These are phyloP conservation scores for Plenodomus tracheiphilus DNA, from an alignment of 2,329 filamentous ascomycete genomes.

Conservation along the genomic window DNA sequence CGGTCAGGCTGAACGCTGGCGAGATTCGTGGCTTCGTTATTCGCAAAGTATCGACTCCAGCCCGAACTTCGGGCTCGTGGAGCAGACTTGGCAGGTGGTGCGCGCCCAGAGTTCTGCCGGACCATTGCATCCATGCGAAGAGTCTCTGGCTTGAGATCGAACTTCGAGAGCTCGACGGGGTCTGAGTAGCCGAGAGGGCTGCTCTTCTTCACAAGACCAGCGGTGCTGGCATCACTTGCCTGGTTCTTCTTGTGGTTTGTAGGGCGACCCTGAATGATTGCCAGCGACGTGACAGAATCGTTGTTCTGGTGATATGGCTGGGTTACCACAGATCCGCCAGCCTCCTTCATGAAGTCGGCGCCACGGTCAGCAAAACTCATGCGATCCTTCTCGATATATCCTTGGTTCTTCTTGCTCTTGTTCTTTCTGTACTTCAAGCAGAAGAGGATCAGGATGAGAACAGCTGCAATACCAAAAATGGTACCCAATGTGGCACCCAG, in stretches of 20 bases:
- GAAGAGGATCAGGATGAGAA: constrained; percentile 74
- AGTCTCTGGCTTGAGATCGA: constrained; percentile 39
- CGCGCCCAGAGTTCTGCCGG: constrained; percentile 42
- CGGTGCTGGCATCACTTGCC: constrained; percentile 62
- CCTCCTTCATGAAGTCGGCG: constrained; percentile 57
- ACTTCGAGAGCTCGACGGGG: constrained; percentile 51
- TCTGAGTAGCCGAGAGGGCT: constrained; percentile 45
- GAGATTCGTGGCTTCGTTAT: constrained; percentile 62
- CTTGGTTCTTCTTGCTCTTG: constrained; percentile 60
- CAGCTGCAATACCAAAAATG: constrained; percentile 71
- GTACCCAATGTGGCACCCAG: constrained; percentile 81
- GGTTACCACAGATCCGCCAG: constrained; percentile 48
- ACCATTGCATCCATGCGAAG: constrained; percentile 18
- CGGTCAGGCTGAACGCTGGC: constrained; percentile 63
- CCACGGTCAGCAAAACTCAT: constrained; percentile 57
- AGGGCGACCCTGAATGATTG: constrained; percentile 60
- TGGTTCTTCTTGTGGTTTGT: constrained; percentile 55
- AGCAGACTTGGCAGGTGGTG: constrained; percentile 20
- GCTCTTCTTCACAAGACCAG: constrained; percentile 62
- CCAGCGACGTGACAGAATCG: constrained; percentile 48
- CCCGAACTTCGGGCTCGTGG: constrained; percentile 62
- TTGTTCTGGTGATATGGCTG: constrained; percentile 39
- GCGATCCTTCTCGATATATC: constrained; percentile 48
- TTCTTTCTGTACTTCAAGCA: constrained; percentile 65
- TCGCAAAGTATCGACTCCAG: constrained; percentile 79